These are phyloP conservation scores for Sphaerostilbella broomeana DNA, from an alignment of 2,329 filamentous ascomycete species.

Conservation along the genomic window DNA sequence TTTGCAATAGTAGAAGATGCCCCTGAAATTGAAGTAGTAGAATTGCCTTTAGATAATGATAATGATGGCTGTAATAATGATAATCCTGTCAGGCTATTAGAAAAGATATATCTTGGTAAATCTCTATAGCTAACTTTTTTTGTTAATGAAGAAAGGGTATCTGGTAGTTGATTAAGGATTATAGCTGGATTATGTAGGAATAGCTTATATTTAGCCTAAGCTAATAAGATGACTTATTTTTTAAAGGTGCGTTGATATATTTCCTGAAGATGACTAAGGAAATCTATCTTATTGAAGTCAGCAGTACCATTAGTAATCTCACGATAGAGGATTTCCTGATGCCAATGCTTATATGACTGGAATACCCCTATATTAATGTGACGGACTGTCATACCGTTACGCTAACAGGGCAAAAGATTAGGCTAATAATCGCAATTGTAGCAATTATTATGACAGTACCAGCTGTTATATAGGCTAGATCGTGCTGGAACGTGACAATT, in stretches of 20 bases:
- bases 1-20: background rate
- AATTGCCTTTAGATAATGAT: background rate
- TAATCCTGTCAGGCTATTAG: too few species aligned
- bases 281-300: background rate
- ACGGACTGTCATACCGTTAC: too few species aligned
- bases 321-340: background rate
- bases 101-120: background rate
- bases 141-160: background rate
- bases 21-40: background rate
- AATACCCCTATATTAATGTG: slow-evolving; percentile 8
- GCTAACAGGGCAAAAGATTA: too few species aligned
- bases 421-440: too few species aligned
- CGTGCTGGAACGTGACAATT: too few species aligned
- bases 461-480: too few species aligned
- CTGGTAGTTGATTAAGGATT: background rate
- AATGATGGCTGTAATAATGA: background rate
- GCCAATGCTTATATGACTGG: slow-evolving; percentile 2
- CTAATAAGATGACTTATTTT: background rate
- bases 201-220: background rate
- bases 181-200: background rate
- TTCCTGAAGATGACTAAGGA: background rate
- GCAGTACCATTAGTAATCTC: background rate
- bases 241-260: background rate
- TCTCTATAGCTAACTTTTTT: background rate
- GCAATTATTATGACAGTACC: too few species aligned